These are phyloP conservation scores for Prillingera fragicola DNA, from an alignment of 1,284 basidiomycete genomes.

Conservation along the genomic window DNA sequence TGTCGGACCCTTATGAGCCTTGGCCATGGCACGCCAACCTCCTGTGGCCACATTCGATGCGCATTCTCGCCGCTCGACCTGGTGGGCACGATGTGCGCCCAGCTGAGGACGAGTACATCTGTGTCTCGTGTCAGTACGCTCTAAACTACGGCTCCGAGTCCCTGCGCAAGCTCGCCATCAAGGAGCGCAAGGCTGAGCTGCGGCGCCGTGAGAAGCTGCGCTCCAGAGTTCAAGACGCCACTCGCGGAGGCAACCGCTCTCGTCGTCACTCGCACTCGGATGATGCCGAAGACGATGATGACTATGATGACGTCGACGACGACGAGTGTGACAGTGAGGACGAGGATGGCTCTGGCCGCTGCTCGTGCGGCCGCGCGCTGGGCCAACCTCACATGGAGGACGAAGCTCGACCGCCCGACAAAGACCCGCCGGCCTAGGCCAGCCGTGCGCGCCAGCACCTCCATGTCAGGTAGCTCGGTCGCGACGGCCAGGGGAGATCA, in stretches of 20 bases:
- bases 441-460: too few relatives aligned
- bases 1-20: slow-evolving; percentile 32
- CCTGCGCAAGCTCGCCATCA: slow-evolving; percentile 59
- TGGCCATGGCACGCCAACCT: slow-evolving; percentile 33
- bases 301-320: slow-evolving; percentile 11
- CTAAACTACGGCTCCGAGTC: slow-evolving; percentile 72
- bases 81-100: slow-evolving; percentile 44
- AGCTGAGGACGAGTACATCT: slow-evolving; percentile 76
- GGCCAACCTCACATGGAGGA: not conserved
- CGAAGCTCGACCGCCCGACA: slow-evolving; percentile 8
- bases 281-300: slow-evolving; percentile 7
- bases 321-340: slow-evolving; percentile 10
- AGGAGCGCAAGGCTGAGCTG: slow-evolving; percentile 71
- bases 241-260: slow-evolving; percentile 34
- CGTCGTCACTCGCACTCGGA: slow-evolving; percentile 3
- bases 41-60: slow-evolving; percentile 44
- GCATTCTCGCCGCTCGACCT: slow-evolving; percentile 19
- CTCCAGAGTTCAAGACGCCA: slow-evolving; percentile 59
- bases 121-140: slow-evolving; percentile 78
- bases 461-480: too few relatives aligned
- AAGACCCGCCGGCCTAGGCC: too few relatives aligned
- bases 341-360: slow-evolving; percentile 2
- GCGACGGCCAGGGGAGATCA: too few relatives aligned
- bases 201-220: slow-evolving; percentile 65
- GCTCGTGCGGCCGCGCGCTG: slow-evolving; percentile 12